Evolutionary conservation across 2,329 filamentous ascomycete genomes (phyloP), one percentile per base, ranked within the genome.

Genomic region (Ascochyta fabae): DNA sequence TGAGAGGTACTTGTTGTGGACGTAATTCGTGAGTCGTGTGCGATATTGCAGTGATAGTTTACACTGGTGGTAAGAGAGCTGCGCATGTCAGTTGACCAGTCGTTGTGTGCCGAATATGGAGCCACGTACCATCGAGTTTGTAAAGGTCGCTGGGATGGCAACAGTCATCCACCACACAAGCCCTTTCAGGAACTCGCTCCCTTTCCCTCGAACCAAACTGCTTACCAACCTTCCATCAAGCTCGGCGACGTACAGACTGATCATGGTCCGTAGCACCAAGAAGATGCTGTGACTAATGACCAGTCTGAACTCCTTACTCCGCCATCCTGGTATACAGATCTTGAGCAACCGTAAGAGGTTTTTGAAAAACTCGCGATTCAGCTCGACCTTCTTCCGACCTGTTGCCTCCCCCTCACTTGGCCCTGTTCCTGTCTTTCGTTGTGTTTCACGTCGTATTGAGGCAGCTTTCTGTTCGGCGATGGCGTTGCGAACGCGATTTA

Each of bases 131-230:
- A 99, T 99, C 0, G 93, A 97, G 77, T 99, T 99, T 36, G 95
- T 99, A 74, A 98, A 97, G 0, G 95, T 98, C 1, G 95, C 95
- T 9, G 95, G 95, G 15, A 99, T 84, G 24, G 95, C 94, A 63
- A 99, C 95, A 51, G 94, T 75, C 95, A 99, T 99, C 95, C 95
- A 99, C 92, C 94, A 97, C 6, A 96, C 85, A 66, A 99, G 87
- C 0, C 92, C 88, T 65, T 88, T 87, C 67, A 98, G 72, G 65
- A 99, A 99, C 63, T 96, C 92, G 75, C 87, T 91, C 15, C 94
- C 95, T 64, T 89, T 95, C 2, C 95, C 95, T 75, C 92, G 88
- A 41, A 99, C 93, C 52, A 99, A 80, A 61, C 87, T 93, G 78
- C 95, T 96, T 56, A 99, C 95, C 57, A 99, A 86, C 58, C 88